phyloP scores from a whole-genome alignment of 78 protist genomes.

The Dictyostelium citrinum region DNA sequence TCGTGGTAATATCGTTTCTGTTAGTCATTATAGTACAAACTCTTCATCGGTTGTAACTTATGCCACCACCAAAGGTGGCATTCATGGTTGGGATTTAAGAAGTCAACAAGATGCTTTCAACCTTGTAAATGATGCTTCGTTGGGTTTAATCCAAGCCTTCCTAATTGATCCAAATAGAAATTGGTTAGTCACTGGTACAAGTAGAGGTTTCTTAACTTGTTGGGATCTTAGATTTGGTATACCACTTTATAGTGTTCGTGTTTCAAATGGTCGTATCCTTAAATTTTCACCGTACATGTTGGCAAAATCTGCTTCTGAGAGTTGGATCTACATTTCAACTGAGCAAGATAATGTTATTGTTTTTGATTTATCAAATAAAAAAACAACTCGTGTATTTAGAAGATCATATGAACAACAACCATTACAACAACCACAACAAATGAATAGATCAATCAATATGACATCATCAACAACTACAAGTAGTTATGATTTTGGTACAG shows the following conservation, averaged over 20 bases:
- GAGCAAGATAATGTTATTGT: conserved; percentile 56
- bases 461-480: not conserved
- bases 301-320: conserved; percentile 15
- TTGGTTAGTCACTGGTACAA: conserved; percentile 74
- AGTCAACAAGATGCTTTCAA: conserved; percentile 69
- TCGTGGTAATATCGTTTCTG: conserved; percentile 58
- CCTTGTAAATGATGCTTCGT: conserved; percentile 33
- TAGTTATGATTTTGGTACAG: conserved; percentile 54
- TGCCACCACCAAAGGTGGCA: conserved; percentile 77
- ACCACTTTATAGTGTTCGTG: conserved; percentile 66
- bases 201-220: conserved; percentile 65
- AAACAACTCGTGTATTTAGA: conserved; percentile 8
- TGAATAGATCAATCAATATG: not conserved
- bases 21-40: conserved; percentile 54
- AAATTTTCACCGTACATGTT: conserved; percentile 48
- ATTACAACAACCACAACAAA: not conserved
- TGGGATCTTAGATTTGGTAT: conserved; percentile 84
- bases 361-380: conserved; percentile 33
- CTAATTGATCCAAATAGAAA: conserved; percentile 65
- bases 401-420: conserved; percentile 4
- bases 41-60: conserved; percentile 72
- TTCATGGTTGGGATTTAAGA: conserved; percentile 82
- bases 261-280: conserved; percentile 65
- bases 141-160: conserved; percentile 64
- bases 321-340: conserved; percentile 54